These are phyloP conservation scores for Botryosphaeria dothidea DNA, from an alignment of 2,329 filamentous ascomycete genomes.

Conservation along the genomic window DNA sequence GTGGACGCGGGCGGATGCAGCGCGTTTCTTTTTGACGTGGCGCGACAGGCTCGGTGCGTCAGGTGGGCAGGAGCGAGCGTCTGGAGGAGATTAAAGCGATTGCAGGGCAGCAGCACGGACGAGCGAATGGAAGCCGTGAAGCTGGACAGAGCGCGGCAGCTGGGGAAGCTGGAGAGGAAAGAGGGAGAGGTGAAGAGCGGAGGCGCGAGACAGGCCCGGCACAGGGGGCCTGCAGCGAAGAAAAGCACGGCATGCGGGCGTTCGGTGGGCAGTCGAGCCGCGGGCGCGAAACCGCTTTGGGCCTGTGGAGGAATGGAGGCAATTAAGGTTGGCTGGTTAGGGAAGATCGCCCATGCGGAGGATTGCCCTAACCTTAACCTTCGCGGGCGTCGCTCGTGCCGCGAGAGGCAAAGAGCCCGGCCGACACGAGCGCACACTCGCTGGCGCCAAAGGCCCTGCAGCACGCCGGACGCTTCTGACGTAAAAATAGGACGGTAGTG, in stretches of 20 bases:
- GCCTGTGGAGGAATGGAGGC: slow-evolving; percentile 16
- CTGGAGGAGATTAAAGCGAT: neutral
- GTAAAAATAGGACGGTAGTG: slow-evolving; percentile 8
- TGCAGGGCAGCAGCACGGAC: slow-evolving; percentile 1
- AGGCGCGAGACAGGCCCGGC: neutral
- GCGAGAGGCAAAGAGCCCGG: slow-evolving; percentile 11
- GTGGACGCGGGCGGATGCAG: neutral
- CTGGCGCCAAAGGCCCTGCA: neutral
- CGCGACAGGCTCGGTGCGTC: neutral
- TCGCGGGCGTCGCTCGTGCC: neutral
- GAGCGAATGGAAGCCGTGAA: neutral
- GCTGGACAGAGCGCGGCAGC: neutral
- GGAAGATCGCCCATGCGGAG: slow-evolving; percentile 9
- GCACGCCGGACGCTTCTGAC: neutral
- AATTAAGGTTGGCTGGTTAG: slow-evolving; percentile 5
- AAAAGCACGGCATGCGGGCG: slow-evolving; percentile 11
- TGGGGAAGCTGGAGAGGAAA: neutral
- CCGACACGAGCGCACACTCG: slow-evolving; percentile 9
- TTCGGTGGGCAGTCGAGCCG: neutral
- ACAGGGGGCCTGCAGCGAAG: neutral
- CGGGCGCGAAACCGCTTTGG: neutral
- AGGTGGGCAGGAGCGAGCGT: neutral
- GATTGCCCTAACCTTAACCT: slow-evolving; percentile 8
- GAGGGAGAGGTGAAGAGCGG: neutral
- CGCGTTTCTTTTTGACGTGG: neutral